Evolutionary conservation across 257 asterid species (phyloP).

Genomic region (Leonotis leonurus): DNA sequence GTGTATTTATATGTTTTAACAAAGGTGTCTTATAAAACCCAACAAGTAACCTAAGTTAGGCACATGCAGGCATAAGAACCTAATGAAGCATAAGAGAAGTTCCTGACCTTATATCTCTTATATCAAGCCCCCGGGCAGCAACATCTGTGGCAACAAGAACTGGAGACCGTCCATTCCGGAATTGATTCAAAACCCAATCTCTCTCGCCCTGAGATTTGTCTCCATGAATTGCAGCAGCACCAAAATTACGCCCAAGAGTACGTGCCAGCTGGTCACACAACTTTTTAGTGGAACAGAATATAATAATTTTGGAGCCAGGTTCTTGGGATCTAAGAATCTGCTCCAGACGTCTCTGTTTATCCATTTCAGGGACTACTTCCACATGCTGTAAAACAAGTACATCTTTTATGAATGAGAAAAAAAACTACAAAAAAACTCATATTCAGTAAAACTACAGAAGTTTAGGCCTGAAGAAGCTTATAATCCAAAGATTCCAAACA

Average conservation of each 20-base stretch:
- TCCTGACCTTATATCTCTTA: slow-evolving; percentile 73
- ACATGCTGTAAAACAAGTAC: slow-evolving; percentile 51
- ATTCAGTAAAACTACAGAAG: too few relatives aligned
- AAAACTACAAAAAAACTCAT: too few relatives aligned
- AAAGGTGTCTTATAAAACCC: not conserved
- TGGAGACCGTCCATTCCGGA: slow-evolving; percentile 80
- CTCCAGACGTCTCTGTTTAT: slow-evolving; percentile 90
- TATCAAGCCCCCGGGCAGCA: slow-evolving; percentile 97
- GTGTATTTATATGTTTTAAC: not conserved
- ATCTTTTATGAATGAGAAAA: slow-evolving; percentile 7
- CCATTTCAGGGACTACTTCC: slow-evolving; percentile 85
- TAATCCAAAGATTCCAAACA: too few relatives aligned
- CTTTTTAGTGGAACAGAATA: slow-evolving; percentile 88
- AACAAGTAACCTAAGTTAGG: not conserved
- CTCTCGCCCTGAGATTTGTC: slow-evolving; percentile 93
- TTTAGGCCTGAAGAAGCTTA: too few relatives aligned
- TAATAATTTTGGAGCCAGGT: slow-evolving; percentile 70
- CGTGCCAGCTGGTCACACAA: slow-evolving; percentile 86
- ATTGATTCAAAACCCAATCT: slow-evolving; percentile 90
- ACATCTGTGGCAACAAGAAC: slow-evolving; percentile 94
- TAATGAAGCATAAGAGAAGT: not conserved
- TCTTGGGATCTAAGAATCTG: slow-evolving; percentile 92
- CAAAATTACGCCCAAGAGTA: slow-evolving; percentile 71
- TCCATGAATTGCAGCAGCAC: slow-evolving; percentile 96
- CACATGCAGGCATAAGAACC: too few relatives aligned